A percentile compares a stretch with the other conserved stretches of the same genome.
phyloP scores from a whole-genome alignment of 257 asterid species.

The Forsythia viridissima region DNA sequence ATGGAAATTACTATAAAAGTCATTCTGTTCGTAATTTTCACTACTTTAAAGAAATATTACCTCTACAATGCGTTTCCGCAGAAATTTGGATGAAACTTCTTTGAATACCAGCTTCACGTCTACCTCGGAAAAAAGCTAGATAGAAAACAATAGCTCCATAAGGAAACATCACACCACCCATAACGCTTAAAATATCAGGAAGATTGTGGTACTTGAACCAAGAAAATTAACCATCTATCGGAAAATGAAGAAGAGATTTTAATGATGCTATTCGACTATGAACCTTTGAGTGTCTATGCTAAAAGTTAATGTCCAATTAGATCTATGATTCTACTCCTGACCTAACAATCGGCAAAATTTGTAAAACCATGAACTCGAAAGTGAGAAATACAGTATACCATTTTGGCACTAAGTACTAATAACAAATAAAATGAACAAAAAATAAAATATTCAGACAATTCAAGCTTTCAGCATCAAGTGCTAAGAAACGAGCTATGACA shows the following conservation, averaged over 20 bases:
- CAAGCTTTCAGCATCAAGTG: too few relatives aligned
- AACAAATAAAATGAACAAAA: not conserved
- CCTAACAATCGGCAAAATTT: not conserved
- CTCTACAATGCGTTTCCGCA: constrained; percentile 92
- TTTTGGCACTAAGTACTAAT: not conserved
- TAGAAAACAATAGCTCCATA: constrained; percentile 13
- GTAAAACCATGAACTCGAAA: not conserved
- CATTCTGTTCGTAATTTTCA: not conserved
- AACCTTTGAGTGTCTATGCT: constrained; percentile 3
- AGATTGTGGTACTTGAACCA: not conserved
- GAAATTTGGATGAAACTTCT: constrained; percentile 80
- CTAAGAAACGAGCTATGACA: not conserved
- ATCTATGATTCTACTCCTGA: not conserved
- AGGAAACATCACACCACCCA: not conserved
- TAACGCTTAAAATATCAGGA: not conserved
- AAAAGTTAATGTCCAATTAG: constrained; percentile 3
- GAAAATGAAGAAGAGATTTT: not conserved
- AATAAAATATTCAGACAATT: not conserved
- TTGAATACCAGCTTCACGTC: constrained; percentile 96
- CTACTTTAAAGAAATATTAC: constrained; percentile 35
- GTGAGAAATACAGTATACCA: not conserved
- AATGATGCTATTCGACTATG: not conserved
- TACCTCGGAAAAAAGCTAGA: constrained; percentile 77
- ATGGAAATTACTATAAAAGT: not conserved
- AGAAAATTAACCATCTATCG: not conserved